Evolutionary conservation across 129 eudicot species (phyloP).

Genomic region (Arctium minus): DNA sequence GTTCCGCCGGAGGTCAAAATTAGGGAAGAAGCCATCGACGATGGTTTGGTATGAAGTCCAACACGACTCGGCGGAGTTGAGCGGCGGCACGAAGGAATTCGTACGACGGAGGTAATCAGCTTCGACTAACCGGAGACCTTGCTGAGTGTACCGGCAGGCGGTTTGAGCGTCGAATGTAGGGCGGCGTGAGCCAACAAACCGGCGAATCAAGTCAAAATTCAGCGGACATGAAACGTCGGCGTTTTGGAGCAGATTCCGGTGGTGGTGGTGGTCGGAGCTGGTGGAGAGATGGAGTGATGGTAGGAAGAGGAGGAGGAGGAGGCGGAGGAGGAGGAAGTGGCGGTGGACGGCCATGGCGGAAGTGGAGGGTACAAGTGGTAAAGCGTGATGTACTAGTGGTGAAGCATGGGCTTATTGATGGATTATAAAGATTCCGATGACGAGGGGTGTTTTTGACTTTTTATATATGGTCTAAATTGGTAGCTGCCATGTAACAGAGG

Average conservation of each 20-base stretch:
- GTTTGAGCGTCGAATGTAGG: conserved; percentile 21
- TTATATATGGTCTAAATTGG: background rate
- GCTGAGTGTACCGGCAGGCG: conserved; percentile 59
- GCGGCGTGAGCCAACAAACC: conserved; percentile 25
- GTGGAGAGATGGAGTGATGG: conserved; percentile 10
- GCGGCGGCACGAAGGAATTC: conserved; percentile 57
- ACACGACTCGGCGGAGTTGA: conserved; percentile 64
- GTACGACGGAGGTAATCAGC: conserved; percentile 57
- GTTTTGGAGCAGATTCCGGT: conserved; percentile 35
- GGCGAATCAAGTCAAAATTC: conserved; percentile 46
- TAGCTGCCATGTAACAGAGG: conserved; percentile 7
- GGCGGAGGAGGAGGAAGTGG: conserved; percentile 3
- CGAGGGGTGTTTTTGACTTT: conserved; percentile 23
- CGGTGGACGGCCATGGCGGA: conserved; percentile 11
- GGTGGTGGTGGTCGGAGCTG: conserved; percentile 14
- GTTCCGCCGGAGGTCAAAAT: conserved; percentile 49
- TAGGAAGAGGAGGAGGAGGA: background rate
- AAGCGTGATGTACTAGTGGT: conserved; percentile 24
- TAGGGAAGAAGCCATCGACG: conserved; percentile 29
- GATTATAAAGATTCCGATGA: conserved; percentile 8
- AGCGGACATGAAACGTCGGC: conserved; percentile 55
- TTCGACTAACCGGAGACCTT: conserved; percentile 64
- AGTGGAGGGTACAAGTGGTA: conserved; percentile 11
- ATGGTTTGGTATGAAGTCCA: conserved; percentile 59
- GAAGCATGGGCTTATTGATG: background rate